Base-by-base conservation (phyloP, 306 rosid species). In the Malus sieversii region DNA sequence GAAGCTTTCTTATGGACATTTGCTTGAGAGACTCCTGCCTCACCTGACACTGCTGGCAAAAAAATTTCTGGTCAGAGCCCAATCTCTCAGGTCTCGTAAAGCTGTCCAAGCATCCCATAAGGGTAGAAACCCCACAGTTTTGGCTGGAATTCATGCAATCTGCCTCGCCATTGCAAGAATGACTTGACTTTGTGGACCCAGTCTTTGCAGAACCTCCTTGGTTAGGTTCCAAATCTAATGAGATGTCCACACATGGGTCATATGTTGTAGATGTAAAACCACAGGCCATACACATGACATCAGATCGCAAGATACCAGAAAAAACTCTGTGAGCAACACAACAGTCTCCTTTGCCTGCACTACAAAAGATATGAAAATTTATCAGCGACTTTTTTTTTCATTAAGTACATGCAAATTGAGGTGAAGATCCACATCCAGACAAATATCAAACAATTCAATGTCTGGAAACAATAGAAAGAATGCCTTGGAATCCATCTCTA, bases 181-280 rank as follows among this genome's bases (percentile, higher is more conserved):
- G 78, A 83, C 74, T 83, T 16, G 98, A 75, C 51, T 90, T 80
- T 63, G 88, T 52, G 68, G 89, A 70, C 2, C 77, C 81, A 63
- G 62, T 76, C 88, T 88, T 91, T 42, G 87, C 74, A 81, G 96
- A 84, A 67, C 87, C 85, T 71, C 85, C 90, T 44, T 82, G 90
- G 80, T 81, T 86, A 15, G 97, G 97, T 78, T 93, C 98, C 81
- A 93, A 82, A 81, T 93, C 96, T 75, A 91, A 84, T 48, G 98
- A 93, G 85, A 89, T 86, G 84, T 93, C 98, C 35, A 93, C 89
- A 42, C 97, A 93, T 40, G 98, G 98, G 64, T 93, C 98, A 83
- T 86, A 89, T n/a, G 98, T 93, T 57, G 98, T 93, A 13, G 97
- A 93, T 62, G 98, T 93, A 82, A 89, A 93, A 82, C 98, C 98